Evolutionary conservation across 345 rosid genomes (phyloP).

Genomic region (Viola odorata): DNA sequence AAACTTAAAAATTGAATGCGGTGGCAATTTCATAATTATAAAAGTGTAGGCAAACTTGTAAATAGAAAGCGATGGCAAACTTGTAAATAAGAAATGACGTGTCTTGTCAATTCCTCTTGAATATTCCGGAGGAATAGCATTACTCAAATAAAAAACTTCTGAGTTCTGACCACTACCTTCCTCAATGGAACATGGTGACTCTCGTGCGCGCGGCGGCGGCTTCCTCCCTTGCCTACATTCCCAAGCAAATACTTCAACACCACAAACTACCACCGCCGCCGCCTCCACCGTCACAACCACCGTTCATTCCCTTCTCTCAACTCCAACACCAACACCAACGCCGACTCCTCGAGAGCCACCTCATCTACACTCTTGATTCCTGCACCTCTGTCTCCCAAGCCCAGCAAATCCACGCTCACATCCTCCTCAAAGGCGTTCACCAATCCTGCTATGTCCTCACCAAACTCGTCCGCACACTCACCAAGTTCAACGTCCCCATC

Average conservation of each 20-base stretch:
- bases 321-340: constrained; percentile 19
- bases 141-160: too few relatives aligned
- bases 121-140: too few relatives aligned
- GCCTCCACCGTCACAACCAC: constrained; percentile 8
- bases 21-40: too few relatives aligned
- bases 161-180: too few relatives aligned
- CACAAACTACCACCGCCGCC: neutral
- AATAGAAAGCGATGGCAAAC: too few relatives aligned
- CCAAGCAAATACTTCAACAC: constrained; percentile 25
- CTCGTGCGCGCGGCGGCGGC: constrained; percentile 16
- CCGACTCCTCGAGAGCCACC: constrained; percentile 28
- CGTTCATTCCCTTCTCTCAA: constrained; percentile 16
- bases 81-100: too few relatives aligned
- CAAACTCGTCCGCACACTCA: constrained; percentile 60
- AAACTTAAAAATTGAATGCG: too few relatives aligned
- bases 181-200: constrained; percentile 16
- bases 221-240: constrained; percentile 9
- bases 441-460: constrained; percentile 59
- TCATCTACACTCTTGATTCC: constrained; percentile 44
- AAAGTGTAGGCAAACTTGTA: too few relatives aligned
- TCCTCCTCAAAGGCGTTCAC: constrained; percentile 40
- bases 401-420: constrained; percentile 55
- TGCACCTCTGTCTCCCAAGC: constrained; percentile 36
- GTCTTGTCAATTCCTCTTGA: too few relatives aligned
- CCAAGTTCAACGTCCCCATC: constrained; percentile 42